Evolutionary conservation across 768 basidiomycete species (phyloP).

Genomic region (Leccinum uliginosum): DNA sequence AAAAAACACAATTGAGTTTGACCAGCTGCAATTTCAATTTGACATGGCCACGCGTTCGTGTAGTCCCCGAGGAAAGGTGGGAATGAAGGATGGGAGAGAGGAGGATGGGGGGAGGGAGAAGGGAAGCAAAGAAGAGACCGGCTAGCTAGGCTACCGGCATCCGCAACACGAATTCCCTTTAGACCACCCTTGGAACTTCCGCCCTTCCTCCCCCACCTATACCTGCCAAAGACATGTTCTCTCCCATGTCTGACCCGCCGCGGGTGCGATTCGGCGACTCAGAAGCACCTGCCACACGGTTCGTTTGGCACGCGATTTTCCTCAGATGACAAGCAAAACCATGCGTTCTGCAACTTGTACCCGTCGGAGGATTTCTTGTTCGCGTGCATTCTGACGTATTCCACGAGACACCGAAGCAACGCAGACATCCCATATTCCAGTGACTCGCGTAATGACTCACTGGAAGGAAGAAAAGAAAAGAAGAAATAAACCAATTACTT

Average conservation of each 20-base stretch:
- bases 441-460: background rate
- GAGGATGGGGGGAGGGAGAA: background rate
- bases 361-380: background rate
- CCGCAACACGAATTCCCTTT: background rate
- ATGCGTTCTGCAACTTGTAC: background rate
- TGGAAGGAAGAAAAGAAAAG: background rate
- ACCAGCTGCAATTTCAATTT: conserved; percentile 18
- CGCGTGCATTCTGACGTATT: background rate
- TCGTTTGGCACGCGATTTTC: background rate
- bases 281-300: conserved; percentile 2
- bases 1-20: conserved; percentile 14
- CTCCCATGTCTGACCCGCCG: conserved; percentile 2
- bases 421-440: background rate
- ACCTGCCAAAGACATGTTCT: background rate
- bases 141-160: background rate
- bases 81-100: background rate
- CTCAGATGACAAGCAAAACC: background rate
- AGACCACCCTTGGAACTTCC: background rate
- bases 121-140: background rate
- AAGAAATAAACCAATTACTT: background rate
- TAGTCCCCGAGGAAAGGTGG: background rate
- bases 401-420: background rate
- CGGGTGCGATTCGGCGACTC: background rate
- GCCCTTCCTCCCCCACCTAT: background rate
- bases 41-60: conserved; percentile 3